Evolutionary conservation across 805 yeast species (phyloP).

Genomic region (Starmerella davenportii): DNA sequence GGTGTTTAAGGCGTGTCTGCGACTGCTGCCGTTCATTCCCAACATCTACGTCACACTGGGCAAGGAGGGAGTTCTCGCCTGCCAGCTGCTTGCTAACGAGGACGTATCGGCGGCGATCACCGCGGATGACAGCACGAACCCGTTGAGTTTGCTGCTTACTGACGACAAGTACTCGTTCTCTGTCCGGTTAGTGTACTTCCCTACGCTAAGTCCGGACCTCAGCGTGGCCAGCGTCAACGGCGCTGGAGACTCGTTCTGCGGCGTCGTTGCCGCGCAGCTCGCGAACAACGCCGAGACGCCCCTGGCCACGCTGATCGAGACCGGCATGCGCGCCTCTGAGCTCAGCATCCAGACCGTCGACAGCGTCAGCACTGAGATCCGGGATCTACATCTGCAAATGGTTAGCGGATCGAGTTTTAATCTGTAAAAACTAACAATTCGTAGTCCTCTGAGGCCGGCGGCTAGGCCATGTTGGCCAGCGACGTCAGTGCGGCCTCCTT

Average conservation of each 20-base stretch:
- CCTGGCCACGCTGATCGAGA: conserved; percentile 20
- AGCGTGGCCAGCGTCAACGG: conserved; percentile 56
- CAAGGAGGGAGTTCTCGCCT: conserved; percentile 36
- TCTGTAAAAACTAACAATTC: no score
- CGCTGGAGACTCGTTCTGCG: conserved; percentile 71
- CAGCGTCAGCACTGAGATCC: conserved; percentile 19
- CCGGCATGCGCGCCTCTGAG: conserved; percentile 26
- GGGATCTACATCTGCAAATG: neutral
- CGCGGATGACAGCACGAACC: conserved; percentile 16
- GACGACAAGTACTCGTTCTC: conserved; percentile 25
- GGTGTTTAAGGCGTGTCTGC: conserved; percentile 46
- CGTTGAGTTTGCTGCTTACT: conserved; percentile 14
- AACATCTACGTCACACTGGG: conserved; percentile 53
- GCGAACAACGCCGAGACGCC: conserved; percentile 11
- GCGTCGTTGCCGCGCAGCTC: conserved; percentile 36
- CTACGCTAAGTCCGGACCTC: conserved; percentile 23
- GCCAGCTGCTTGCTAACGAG: conserved; percentile 21
- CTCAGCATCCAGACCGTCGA: conserved; percentile 20
- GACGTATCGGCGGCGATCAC: neutral
- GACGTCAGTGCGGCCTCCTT: conserved; percentile 10
- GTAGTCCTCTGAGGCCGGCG: no score
- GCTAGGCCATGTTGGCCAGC: conserved; percentile 4
- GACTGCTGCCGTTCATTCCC: conserved; percentile 58
- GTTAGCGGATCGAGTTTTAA: no score
- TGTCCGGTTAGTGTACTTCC: conserved; percentile 44